Percentiles rank a stretch among this genome's conserved stretches.
phyloP scores from a whole-genome alignment of 148 eudicot species.

The Rhododendron ferrugineum region DNA sequence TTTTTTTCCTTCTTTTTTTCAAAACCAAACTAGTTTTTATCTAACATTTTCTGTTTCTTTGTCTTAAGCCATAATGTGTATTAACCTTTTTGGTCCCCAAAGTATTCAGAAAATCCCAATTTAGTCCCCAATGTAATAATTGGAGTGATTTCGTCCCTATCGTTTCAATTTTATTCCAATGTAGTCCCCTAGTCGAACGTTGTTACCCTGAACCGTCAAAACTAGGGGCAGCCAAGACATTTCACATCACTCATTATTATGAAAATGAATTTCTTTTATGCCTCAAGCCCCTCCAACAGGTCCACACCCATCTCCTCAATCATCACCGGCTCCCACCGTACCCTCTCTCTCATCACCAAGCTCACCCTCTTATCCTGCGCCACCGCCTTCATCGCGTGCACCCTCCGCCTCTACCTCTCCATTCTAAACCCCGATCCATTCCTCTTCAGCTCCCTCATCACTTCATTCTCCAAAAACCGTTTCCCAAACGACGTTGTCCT shows the following conservation, averaged over 20 bases:
- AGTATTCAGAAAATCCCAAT: too few species aligned
- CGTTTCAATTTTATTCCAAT: too few species aligned
- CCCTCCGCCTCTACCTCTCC: constrained; percentile 34
- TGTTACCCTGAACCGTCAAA: too few species aligned
- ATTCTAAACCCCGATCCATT: constrained; percentile 43
- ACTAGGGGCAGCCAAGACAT: too few species aligned
- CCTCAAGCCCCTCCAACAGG: constrained; percentile 44
- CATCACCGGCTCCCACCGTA: constrained; percentile 25
- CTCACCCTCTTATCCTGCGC: constrained; percentile 37
- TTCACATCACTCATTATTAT: too few species aligned
- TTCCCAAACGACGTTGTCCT: constrained; percentile 26
- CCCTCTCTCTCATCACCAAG: constrained; percentile 37
- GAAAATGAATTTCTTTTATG: not conserved
- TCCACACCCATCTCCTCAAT: constrained; percentile 43
- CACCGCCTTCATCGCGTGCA: constrained; percentile 28
- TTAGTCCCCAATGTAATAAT: too few species aligned
- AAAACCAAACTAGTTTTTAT: not conserved
- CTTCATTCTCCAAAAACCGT: constrained; percentile 33
- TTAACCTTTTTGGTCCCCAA: too few species aligned
- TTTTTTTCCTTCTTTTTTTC: not conserved
- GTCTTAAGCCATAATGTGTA: not conserved
- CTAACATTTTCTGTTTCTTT: not conserved
- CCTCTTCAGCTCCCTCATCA: constrained; percentile 52
- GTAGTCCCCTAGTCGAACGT: too few species aligned
- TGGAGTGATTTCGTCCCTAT: too few species aligned